Conservation (phyloP, 148 eudicot genomes). For the Rhododendron molle region DNA sequence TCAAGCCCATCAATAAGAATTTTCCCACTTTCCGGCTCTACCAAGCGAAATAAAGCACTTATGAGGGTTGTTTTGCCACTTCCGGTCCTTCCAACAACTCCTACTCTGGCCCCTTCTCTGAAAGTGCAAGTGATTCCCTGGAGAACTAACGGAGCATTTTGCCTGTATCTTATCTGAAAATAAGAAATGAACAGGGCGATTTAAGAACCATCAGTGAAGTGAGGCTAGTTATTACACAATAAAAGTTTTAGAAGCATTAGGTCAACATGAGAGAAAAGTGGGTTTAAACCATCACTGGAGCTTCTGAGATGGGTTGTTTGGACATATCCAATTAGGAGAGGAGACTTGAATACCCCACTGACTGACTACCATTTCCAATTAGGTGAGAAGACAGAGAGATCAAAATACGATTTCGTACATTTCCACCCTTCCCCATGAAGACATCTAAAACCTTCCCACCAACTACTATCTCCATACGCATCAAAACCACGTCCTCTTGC, state of each 20-base stretch:
- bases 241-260: background rate
- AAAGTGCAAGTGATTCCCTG: constrained; percentile 64
- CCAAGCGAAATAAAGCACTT: constrained; percentile 56
- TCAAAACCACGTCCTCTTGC: background rate
- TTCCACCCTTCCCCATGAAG: background rate
- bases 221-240: background rate
- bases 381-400: background rate
- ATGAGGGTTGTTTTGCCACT: constrained; percentile 75
- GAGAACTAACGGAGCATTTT: constrained; percentile 62
- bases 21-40: constrained; percentile 51
- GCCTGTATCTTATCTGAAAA: constrained; percentile 49
- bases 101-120: constrained; percentile 44
- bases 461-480: background rate
- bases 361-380: background rate
- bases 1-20: constrained; percentile 51
- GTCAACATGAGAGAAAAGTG: background rate
- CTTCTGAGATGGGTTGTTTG: background rate
- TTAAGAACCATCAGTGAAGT: background rate
- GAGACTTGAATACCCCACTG: background rate
- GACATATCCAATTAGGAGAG: background rate
- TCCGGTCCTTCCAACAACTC: constrained; percentile 70
- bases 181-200: background rate
- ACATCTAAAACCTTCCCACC: background rate
- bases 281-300: background rate
- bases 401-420: background rate